phyloP scores from a whole-genome alignment of 768 basidiomycete species.

The Mycena sanguinolenta region DNA sequence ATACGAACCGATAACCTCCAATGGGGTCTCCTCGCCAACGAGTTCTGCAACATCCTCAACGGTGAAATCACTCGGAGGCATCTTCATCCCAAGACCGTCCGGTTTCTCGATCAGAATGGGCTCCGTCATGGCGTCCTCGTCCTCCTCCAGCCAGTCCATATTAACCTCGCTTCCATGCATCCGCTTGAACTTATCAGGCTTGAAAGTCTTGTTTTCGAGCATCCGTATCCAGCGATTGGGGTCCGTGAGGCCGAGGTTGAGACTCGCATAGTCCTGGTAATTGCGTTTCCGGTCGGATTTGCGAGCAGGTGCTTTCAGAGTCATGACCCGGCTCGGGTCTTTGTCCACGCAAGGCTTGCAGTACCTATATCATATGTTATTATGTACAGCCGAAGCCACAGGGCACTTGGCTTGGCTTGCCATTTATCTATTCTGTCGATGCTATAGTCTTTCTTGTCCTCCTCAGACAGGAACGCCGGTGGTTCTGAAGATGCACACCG shows the following conservation, averaged over 20 bases:
- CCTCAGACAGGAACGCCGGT: slow-evolving; percentile 28
- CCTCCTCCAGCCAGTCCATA: slow-evolving; percentile 80
- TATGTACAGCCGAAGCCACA: slow-evolving; percentile 13
- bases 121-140: slow-evolving; percentile 81
- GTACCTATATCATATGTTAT: slow-evolving; percentile 63
- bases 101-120: slow-evolving; percentile 85
- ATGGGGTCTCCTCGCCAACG: slow-evolving; percentile 81
- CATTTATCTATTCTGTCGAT: slow-evolving; percentile 83
- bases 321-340: slow-evolving; percentile 75
- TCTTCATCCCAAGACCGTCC: slow-evolving; percentile 90
- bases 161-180: slow-evolving; percentile 78
- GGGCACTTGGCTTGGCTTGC: slow-evolving; percentile 58
- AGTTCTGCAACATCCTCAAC: slow-evolving; percentile 85
- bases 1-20: slow-evolving; percentile 91
- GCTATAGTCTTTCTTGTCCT: slow-evolving; percentile 65
- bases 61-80: slow-evolving; percentile 80
- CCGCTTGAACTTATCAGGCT: slow-evolving; percentile 72
- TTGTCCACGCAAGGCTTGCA: slow-evolving; percentile 73
- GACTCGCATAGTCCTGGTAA: slow-evolving; percentile 83
- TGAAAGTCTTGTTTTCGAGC: slow-evolving; percentile 76
- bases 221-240: slow-evolving; percentile 76
- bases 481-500: slow-evolving; percentile 64
- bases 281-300: slow-evolving; percentile 85
- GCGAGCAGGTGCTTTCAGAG: slow-evolving; percentile 81
- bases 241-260: slow-evolving; percentile 77